Evolutionary conservation across 495 filamentous ascomycete genomes (phyloP).

Genomic region (Penicillium paxilli): DNA sequence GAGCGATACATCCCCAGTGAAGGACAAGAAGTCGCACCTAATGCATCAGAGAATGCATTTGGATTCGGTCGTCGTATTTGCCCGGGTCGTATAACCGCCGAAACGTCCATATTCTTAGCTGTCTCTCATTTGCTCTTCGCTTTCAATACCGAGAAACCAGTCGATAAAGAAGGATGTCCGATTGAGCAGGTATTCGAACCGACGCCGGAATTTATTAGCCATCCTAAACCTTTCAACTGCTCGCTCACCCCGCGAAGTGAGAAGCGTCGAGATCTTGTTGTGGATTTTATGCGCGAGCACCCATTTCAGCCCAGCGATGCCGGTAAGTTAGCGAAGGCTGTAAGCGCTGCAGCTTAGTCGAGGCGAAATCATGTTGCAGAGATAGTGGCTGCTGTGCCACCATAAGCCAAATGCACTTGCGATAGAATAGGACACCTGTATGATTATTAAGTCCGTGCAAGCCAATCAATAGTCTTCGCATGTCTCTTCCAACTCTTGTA

Average conservation of each 20-base stretch:
- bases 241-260: background rate
- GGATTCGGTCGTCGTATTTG: constrained; percentile 44
- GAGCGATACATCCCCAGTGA: constrained; percentile 29
- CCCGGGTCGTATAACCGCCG: constrained; percentile 36
- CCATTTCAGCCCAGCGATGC: background rate
- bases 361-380: too few species aligned
- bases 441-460: too few species aligned
- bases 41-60: constrained; percentile 29
- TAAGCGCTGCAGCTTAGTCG: background rate
- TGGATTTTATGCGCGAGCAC: background rate
- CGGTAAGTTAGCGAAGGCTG: background rate
- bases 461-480: too few species aligned
- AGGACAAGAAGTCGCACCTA: constrained; percentile 23
- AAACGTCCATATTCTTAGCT: constrained; percentile 36
- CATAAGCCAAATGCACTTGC: too few species aligned
- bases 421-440: too few species aligned
- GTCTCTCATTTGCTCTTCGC: constrained; percentile 35
- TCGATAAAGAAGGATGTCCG: constrained; percentile 7
- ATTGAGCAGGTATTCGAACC: background rate
- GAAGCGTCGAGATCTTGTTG: background rate
- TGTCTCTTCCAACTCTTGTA: too few species aligned
- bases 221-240: background rate
- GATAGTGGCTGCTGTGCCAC: too few species aligned
- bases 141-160: constrained; percentile 35
- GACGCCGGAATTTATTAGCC: background rate